Conservation (phyloP, 2,329 filamentous ascomycete genomes). For the Hymenoscyphus linearis region DNA sequence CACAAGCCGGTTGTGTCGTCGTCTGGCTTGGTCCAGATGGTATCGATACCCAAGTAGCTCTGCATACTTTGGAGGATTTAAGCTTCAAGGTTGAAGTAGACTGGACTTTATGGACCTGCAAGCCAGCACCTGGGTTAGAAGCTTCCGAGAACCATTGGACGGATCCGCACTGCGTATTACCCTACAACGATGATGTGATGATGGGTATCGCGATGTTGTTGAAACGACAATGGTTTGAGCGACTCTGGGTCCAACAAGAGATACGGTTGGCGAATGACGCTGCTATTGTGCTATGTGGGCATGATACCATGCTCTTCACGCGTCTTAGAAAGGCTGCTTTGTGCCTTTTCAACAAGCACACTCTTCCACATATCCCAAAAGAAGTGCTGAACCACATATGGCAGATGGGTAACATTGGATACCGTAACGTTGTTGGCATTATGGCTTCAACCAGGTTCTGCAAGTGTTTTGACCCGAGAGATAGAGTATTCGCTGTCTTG, state of each 20-base stretch:
- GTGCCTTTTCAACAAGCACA: background rate
- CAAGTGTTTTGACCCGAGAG: background rate
- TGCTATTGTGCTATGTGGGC: background rate
- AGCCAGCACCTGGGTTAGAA: background rate
- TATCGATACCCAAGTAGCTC: background rate
- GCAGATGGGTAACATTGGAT: background rate
- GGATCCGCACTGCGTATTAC: background rate
- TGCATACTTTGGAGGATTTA: background rate
- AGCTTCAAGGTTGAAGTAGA: background rate
- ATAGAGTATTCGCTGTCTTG: background rate
- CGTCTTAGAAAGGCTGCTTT: background rate
- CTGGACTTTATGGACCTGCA: background rate
- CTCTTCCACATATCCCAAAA: background rate
- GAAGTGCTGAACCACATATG: no score
- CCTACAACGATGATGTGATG: background rate
- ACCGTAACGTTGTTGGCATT: background rate
- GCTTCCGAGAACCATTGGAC: background rate
- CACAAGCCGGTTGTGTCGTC: conserved; percentile 11
- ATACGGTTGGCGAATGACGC: background rate
- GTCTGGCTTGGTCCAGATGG: conserved; percentile 18
- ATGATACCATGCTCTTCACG: background rate
- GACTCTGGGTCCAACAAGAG: background rate
- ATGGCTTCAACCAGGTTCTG: background rate
- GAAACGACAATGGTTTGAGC: background rate
- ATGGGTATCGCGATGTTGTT: background rate